Conservation (phyloP, 805 yeast genomes). For the Nakazawaea peltata region DNA sequence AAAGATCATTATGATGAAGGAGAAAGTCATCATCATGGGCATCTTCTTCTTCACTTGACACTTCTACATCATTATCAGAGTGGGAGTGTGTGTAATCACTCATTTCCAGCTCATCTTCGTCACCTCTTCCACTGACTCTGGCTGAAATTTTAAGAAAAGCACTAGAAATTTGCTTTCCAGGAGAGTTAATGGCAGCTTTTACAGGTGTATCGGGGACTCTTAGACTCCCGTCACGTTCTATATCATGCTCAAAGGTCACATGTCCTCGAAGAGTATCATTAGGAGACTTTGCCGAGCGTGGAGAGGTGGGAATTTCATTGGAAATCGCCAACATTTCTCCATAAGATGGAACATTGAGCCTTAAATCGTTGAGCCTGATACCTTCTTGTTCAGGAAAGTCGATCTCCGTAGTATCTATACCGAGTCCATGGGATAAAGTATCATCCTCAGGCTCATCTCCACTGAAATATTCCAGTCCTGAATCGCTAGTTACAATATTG, state of each 20-base stretch:
- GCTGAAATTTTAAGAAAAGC: slow-evolving; percentile 17
- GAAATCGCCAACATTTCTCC: slow-evolving; percentile 10
- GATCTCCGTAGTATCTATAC: not conserved
- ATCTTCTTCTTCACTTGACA: too few relatives aligned
- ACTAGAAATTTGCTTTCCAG: slow-evolving; percentile 14
- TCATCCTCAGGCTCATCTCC: not conserved
- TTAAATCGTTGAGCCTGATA: slow-evolving; percentile 8
- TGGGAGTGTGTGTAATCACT: too few relatives aligned
- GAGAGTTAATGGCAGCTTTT: slow-evolving; percentile 7
- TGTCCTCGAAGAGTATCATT: not conserved
- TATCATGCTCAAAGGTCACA: slow-evolving; percentile 1
- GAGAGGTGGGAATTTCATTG: slow-evolving; percentile 1
- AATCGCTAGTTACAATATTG: not conserved
- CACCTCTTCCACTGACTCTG: slow-evolving; percentile 16
- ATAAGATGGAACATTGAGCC: slow-evolving; percentile 9
- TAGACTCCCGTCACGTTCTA: slow-evolving; percentile 2
- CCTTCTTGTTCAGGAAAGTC: slow-evolving; percentile 10
- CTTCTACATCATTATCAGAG: too few relatives aligned
- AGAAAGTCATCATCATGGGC: too few relatives aligned
- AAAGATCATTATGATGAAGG: too few relatives aligned
- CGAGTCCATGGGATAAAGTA: not conserved
- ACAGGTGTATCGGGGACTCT: not conserved
- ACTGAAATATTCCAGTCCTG: not conserved
- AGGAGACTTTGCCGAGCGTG: slow-evolving; percentile 5
- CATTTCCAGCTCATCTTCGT: slow-evolving; percentile 4